Evolutionary conservation across 331 rosid genomes (phyloP).

Genomic region (Malus hybrid): DNA sequence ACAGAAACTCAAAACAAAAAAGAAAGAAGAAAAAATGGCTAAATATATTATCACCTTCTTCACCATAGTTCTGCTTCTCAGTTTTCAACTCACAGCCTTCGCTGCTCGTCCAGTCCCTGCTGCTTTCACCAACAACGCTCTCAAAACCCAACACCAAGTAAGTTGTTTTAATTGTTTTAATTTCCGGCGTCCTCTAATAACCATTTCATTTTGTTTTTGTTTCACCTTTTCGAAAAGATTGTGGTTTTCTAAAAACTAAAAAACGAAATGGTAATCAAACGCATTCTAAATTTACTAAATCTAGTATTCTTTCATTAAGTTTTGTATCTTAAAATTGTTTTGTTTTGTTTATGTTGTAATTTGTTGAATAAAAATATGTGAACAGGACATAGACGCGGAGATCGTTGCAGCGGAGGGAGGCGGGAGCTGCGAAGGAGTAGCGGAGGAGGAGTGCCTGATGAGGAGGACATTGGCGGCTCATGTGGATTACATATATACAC

Average conservation of each 20-base stretch:
- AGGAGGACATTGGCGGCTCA: constrained; percentile 65
- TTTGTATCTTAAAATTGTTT: not conserved
- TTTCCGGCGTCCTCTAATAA: not conserved
- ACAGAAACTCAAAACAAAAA: not conserved
- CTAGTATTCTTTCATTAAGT: not conserved
- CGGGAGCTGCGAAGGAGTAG: constrained; percentile 38
- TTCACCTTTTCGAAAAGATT: no score
- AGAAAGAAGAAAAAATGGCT: constrained; percentile 14
- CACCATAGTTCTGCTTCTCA: constrained; percentile 37
- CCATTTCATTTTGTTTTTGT: not conserved
- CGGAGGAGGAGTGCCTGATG: constrained; percentile 49
- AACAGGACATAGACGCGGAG: constrained; percentile 18
- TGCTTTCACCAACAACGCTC: not conserved
- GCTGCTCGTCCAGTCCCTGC: constrained; percentile 34
- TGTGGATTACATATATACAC: constrained; percentile 67
- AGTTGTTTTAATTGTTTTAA: not conserved
- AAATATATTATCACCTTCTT: constrained; percentile 26
- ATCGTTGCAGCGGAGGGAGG: constrained; percentile 4
- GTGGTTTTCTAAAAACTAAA: not conserved
- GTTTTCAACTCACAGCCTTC: constrained; percentile 22
- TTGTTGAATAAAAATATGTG: not conserved
- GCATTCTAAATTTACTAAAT: no score
- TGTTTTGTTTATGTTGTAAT: not conserved
- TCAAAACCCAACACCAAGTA: constrained; percentile 23
- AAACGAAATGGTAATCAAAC: not conserved